Conservation (phyloP, 2,329 filamentous ascomycete genomes). For the Colletotrichum trifolii region DNA sequence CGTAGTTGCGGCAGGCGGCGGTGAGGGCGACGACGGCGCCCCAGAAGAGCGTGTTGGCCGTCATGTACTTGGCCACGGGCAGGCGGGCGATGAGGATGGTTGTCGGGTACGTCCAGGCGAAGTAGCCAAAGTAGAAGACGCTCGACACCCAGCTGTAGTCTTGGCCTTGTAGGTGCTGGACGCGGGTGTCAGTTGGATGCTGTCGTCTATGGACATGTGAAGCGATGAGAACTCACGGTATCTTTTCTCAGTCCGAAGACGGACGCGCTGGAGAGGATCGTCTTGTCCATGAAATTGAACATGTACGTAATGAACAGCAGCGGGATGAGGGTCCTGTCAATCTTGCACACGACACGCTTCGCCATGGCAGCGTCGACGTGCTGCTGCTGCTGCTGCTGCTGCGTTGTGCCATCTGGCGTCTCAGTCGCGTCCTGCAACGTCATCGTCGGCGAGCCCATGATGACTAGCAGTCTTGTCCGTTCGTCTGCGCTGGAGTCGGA, state of each 20-base stretch:
- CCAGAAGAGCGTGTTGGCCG: slow-evolving; percentile 62
- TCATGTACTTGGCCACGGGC: slow-evolving; percentile 59
- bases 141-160: slow-evolving; percentile 62
- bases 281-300: slow-evolving; percentile 72
- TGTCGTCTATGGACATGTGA: no score
- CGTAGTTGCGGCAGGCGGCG: slow-evolving; percentile 59
- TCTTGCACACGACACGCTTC: slow-evolving; percentile 61
- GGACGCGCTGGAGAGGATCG: slow-evolving; percentile 64
- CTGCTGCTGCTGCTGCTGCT: slow-evolving; percentile 20
- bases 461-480: slow-evolving; percentile 22
- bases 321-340: slow-evolving; percentile 66
- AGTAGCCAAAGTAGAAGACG: slow-evolving; percentile 55
- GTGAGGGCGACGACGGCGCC: slow-evolving; percentile 58
- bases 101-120: slow-evolving; percentile 62
- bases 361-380: slow-evolving; percentile 39
- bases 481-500: slow-evolving; percentile 14
- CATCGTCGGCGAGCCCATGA: slow-evolving; percentile 28
- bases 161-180: slow-evolving; percentile 62
- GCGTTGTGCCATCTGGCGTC: slow-evolving; percentile 13
- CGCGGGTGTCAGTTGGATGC: slow-evolving; percentile 39
- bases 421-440: neutral
- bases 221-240: slow-evolving; percentile 43
- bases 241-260: slow-evolving; percentile 67
- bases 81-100: slow-evolving; percentile 59
- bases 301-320: slow-evolving; percentile 68